Base-by-base conservation (phyloP, 768 basidiomycete species). In the Phanerochaete sordida region DNA sequence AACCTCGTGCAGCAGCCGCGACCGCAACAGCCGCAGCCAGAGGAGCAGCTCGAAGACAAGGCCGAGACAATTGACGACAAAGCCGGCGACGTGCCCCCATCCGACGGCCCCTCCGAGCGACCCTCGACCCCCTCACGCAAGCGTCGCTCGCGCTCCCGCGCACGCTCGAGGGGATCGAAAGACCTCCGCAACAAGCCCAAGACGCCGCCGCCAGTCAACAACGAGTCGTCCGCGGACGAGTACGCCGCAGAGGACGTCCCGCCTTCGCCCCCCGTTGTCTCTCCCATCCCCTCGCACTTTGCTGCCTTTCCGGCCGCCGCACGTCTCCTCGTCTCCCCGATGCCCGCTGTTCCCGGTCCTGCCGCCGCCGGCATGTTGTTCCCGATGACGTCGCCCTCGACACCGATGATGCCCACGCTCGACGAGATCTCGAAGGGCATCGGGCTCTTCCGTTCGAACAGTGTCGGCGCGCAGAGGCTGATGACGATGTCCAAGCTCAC, bases 391-490 rank as follows among this genome's bases (percentile, higher is more conserved):
- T 82, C 87, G 5, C 83, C 87, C 2, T 78, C 86, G 7, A 86
- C 85, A 2, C 88, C 90, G 19, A 71, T 84, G 66, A 71, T 84
- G 66, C 72, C 92, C 0, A 84, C 90, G 3, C 78, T 96, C 6
- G 89, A 92, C 66, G 90, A 88, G 23, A 75, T 95, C 37, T 87
- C 87, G 69, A 84, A 79, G 67, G 69, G 62, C 61, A 70, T 66
- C 39, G 88, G 88, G 16, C 81, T 97, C 2, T 87, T 91, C 68
- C 87, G 95, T 21, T 95, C 95, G 1, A 95, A 95, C 70, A 95
- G 94, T 68, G 91, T 85, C 12, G 80, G 70, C 1, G 68, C 91
- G n/a, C 90, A 89, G 23, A 82, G 88, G 49, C 81, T 84, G 66
- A 76, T 85, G 72, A 93, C 93, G 3, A 84, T 96, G 84, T 85